These are phyloP conservation scores for Apiotrichum laibachii DNA, from an alignment of 1,284 basidiomycete species.

Conservation along the genomic window DNA sequence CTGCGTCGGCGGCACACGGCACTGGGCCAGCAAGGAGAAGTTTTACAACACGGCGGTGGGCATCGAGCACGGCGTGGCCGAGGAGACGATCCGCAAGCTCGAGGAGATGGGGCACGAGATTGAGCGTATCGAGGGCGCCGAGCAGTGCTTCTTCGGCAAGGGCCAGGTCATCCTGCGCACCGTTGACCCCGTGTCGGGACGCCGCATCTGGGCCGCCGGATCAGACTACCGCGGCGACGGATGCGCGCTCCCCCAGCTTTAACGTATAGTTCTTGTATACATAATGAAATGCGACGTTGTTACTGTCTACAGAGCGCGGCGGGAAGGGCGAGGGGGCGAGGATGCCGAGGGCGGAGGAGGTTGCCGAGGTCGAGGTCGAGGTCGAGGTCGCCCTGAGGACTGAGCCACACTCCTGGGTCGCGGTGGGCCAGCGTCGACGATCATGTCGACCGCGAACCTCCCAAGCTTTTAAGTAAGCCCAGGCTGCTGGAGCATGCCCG, in stretches of 20 bases:
- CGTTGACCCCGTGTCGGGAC: constrained; percentile 23
- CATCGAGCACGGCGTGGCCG: constrained; percentile 75
- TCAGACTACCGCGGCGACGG: constrained; percentile 33
- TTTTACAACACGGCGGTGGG: constrained; percentile 73
- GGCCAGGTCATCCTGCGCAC: constrained; percentile 30
- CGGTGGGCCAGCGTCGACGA: no score
- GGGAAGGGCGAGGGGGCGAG: no score
- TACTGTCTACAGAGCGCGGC: no score
- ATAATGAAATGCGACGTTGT: no score
- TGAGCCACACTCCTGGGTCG: no score
- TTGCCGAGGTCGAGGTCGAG: no score
- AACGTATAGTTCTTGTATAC: not conserved
- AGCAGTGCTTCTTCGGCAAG: constrained; percentile 31
- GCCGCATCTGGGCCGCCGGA: constrained; percentile 29
- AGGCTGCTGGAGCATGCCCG: no score
- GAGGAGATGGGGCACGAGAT: constrained; percentile 84
- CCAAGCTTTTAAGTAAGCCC: no score
- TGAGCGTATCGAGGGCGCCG: constrained; percentile 48
- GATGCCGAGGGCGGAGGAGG: no score
- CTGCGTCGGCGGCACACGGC: constrained; percentile 60
- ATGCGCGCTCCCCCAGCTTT: constrained; percentile 28
- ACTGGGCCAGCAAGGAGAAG: constrained; percentile 30
- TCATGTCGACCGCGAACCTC: no score
- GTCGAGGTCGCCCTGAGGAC: no score
- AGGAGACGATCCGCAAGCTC: constrained; percentile 61